phyloP scores from a whole-genome alignment of 1,139 yeast genomes.

The Taphrina betulina region DNA sequence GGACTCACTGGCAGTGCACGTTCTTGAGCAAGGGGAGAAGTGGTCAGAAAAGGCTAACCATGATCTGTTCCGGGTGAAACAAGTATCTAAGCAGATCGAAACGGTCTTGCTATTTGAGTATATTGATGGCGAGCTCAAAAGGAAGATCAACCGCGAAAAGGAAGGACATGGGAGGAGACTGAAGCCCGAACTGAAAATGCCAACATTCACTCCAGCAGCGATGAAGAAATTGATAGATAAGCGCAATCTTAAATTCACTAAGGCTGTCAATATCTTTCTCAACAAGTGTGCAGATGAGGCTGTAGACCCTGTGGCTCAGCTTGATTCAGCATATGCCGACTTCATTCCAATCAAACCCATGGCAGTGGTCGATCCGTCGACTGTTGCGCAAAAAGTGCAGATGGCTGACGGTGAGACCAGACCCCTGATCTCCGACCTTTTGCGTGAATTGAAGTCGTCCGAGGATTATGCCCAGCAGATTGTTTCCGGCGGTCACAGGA shows the following conservation, averaged over 20 bases:
- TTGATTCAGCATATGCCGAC: conserved; percentile 45
- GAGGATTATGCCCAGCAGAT: conserved; percentile 39
- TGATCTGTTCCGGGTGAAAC: conserved; percentile 30
- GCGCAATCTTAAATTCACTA: conserved; percentile 56
- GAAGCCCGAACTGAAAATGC: conserved; percentile 46
- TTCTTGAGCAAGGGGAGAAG: conserved; percentile 31
- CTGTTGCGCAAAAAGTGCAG: neutral
- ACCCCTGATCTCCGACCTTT: conserved; percentile 43
- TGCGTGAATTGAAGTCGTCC: conserved; percentile 50
- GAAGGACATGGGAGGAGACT: conserved; percentile 34
- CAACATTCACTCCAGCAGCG: conserved; percentile 51
- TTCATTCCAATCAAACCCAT: conserved; percentile 52
- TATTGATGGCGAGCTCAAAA: conserved; percentile 61
- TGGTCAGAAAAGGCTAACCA: conserved; percentile 37
- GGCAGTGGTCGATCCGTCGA: neutral
- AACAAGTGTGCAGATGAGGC: conserved; percentile 43
- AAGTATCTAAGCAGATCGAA: conserved; percentile 28
- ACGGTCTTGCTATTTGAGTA: conserved; percentile 68
- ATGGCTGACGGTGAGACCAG: conserved; percentile 5
- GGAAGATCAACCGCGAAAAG: conserved; percentile 43
- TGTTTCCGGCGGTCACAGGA: conserved; percentile 41
- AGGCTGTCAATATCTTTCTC: conserved; percentile 50
- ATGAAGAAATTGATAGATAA: conserved; percentile 61
- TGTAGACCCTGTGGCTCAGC: conserved; percentile 46
- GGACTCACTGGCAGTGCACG: conserved; percentile 41